Conservation (phyloP, 73 alveolate species). For the Paramecium tetraurelia region DNA sequence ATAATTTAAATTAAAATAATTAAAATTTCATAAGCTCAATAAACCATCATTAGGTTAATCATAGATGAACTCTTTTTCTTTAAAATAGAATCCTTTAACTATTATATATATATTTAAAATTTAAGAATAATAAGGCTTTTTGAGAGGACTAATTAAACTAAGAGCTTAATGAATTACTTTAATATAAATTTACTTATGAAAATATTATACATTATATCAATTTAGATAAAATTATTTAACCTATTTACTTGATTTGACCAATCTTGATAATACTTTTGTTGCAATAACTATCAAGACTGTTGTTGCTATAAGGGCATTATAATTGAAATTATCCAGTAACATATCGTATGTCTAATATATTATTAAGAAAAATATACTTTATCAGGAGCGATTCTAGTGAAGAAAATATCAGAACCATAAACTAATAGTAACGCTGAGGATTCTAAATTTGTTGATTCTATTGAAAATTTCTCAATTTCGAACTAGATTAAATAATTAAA, state of each 20-base stretch:
- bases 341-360: slow-evolving; percentile 47
- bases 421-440: slow-evolving; percentile 44
- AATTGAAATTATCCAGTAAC: slow-evolving; percentile 55
- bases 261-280: neutral
- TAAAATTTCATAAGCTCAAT: neutral
- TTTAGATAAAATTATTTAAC: slow-evolving; percentile 14
- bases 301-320: slow-evolving; percentile 6
- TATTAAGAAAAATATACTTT: neutral
- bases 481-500: neutral
- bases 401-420: slow-evolving; percentile 49
- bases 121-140: neutral
- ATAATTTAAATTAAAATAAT: neutral
- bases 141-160: neutral
- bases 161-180: neutral
- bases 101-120: neutral
- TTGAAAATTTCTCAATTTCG: slow-evolving; percentile 20
- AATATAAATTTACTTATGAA: neutral
- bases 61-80: neutral
- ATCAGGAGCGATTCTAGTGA: slow-evolving; percentile 59
- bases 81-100: neutral
- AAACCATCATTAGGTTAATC: neutral
- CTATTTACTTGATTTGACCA: neutral
- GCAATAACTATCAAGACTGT: slow-evolving; percentile 18
- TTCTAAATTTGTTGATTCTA: slow-evolving; percentile 51
- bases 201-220: neutral